A percentile compares a stretch with the other conserved stretches of the same genome.
phyloP scores from a whole-genome alignment of 352 stramenopile species.

The Phytophthora multivora region DNA sequence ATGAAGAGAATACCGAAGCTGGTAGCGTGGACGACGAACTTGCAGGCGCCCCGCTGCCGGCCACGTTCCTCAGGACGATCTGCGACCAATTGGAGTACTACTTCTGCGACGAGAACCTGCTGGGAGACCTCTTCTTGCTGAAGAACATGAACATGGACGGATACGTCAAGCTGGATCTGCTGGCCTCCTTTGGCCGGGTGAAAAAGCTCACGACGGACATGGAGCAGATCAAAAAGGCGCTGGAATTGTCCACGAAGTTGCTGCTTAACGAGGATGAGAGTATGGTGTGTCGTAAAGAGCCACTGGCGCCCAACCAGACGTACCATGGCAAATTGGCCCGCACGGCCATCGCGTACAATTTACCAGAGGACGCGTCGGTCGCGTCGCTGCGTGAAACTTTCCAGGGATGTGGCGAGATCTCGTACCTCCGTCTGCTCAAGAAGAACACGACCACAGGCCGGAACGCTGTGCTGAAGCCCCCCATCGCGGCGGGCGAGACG shows the following conservation, averaged over 20 bases:
- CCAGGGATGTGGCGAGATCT: slow-evolving; percentile 81
- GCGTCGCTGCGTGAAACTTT: slow-evolving; percentile 87
- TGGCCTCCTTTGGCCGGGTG: slow-evolving; percentile 84
- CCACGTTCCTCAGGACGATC: slow-evolving; percentile 85
- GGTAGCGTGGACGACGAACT: slow-evolving; percentile 31
- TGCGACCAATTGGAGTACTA: slow-evolving; percentile 90
- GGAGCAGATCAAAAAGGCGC: slow-evolving; percentile 79
- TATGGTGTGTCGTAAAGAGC: slow-evolving; percentile 89
- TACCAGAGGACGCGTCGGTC: slow-evolving; percentile 85
- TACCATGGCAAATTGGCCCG: slow-evolving; percentile 87
- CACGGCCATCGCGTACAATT: slow-evolving; percentile 88
- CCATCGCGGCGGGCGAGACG: slow-evolving; percentile 86
- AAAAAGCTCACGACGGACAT: slow-evolving; percentile 89
- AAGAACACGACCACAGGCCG: slow-evolving; percentile 87
- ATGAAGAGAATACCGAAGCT: slow-evolving; percentile 46
- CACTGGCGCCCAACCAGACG: slow-evolving; percentile 75
- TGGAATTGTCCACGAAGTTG: slow-evolving; percentile 87
- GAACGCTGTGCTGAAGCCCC: slow-evolving; percentile 88
- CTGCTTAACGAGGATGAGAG: slow-evolving; percentile 82
- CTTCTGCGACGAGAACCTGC: slow-evolving; percentile 89
- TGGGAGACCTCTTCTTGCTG: slow-evolving; percentile 83
- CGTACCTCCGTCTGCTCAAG: slow-evolving; percentile 88
- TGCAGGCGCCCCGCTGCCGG: slow-evolving; percentile 52
- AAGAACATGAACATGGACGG: slow-evolving; percentile 92
- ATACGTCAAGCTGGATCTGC: slow-evolving; percentile 86